Evolutionary conservation across 495 filamentous ascomycete genomes (phyloP).

Genomic region (Penicillium fimorum): DNA sequence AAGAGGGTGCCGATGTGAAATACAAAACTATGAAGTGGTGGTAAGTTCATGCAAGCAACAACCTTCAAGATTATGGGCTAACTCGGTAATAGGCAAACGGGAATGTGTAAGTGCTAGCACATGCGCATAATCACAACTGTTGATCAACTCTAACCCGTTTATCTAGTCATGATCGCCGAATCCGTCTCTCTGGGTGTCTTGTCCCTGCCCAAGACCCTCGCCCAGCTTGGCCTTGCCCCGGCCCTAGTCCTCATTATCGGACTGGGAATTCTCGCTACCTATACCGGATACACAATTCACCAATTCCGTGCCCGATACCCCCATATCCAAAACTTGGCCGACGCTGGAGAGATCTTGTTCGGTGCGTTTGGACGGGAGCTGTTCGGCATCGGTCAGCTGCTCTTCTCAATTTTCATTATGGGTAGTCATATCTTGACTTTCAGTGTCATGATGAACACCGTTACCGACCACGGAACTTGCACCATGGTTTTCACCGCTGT

Average conservation of each 20-base stretch:
- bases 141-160: constrained; percentile 5
- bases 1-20: constrained; percentile 38
- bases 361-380: constrained; percentile 62
- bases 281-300: constrained; percentile 35
- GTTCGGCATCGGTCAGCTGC: constrained; percentile 57
- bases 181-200: constrained; percentile 62
- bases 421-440: constrained; percentile 71
- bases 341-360: constrained; percentile 66
- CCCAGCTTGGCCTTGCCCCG: constrained; percentile 56
- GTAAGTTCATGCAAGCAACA: constrained; percentile 20
- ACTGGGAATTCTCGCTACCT: constrained; percentile 64
- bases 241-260: constrained; percentile 53
- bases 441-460: constrained; percentile 62
- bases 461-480: constrained; percentile 65
- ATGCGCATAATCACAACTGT: neutral
- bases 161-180: constrained; percentile 58
- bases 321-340: constrained; percentile 68
- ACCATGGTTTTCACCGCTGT: constrained; percentile 65
- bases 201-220: constrained; percentile 57
- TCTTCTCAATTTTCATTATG: constrained; percentile 72
- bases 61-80: neutral
- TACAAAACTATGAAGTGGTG: constrained; percentile 48
- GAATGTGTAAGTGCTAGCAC: constrained; percentile 26
- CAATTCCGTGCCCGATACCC: constrained; percentile 36
- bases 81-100: constrained; percentile 25